phyloP scores from a whole-genome alignment of 2,329 filamentous ascomycete genomes.

The Apiospora koreana region DNA sequence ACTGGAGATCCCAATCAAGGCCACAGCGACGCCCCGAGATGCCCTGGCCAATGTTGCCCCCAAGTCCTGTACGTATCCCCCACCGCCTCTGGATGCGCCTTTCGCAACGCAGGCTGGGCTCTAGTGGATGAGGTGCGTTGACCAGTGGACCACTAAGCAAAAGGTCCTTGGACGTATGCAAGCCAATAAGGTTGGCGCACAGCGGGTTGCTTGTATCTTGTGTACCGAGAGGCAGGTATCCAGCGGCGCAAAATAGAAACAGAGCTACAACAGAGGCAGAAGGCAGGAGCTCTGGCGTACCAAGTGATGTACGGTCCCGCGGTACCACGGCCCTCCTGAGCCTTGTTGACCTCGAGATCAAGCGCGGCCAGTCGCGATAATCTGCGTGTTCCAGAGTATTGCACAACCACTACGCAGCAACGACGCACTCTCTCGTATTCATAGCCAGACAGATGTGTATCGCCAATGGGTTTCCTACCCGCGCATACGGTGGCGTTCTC shows the following conservation, averaged over 20 bases:
- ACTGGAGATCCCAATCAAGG: not conserved
- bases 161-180: slow-evolving; percentile 27
- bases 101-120: slow-evolving; percentile 18
- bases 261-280: slow-evolving; percentile 17
- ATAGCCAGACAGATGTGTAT: slow-evolving; percentile 27
- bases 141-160: slow-evolving; percentile 29
- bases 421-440: slow-evolving; percentile 34
- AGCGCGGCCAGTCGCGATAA: not conserved
- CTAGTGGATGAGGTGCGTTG: slow-evolving; percentile 24
- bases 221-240: slow-evolving; percentile 22
- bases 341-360: slow-evolving; percentile 10
- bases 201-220: slow-evolving; percentile 13
- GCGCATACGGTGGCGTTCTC: slow-evolving; percentile 34
- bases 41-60: slow-evolving; percentile 21
- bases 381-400: slow-evolving; percentile 25
- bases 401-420: slow-evolving; percentile 28
- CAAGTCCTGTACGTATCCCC: slow-evolving; percentile 20
- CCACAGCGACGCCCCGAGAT: not conserved
- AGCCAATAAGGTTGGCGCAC: slow-evolving; percentile 29
- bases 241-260: slow-evolving; percentile 25
- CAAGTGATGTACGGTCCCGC: slow-evolving; percentile 32
- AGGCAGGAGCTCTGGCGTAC: slow-evolving; percentile 6
- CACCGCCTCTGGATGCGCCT: slow-evolving; percentile 27
- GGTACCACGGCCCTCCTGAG: slow-evolving; percentile 28
- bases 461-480: slow-evolving; percentile 36